Base-by-base conservation (phyloP, 73 alveolate genomes). In the Blepharisma japonicum region DNA sequence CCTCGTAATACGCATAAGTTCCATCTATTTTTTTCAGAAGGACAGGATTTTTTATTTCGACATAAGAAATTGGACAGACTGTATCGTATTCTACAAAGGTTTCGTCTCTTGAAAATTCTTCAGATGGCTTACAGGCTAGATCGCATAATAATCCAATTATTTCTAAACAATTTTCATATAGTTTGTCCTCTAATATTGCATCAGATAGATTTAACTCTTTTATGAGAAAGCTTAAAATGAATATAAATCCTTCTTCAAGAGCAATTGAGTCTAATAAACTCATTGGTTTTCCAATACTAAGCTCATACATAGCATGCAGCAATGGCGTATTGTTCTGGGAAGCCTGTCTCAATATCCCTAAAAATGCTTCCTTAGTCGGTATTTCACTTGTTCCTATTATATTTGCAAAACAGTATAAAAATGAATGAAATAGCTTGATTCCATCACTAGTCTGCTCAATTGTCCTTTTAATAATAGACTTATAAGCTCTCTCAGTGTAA, bases 61-160 rank as follows among this genome's bases (percentile, higher is more conserved):
- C 18, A n/a, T 18, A 39, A 25, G 50, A 14, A 8, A 61, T 8
- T 25, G 39, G 74, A 39, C 74, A 61, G 50, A 18, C 74, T 8
- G 23, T 61, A 5, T 61, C 46, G 5, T 20, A 61, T 61, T 61
- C 74, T 25, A 14, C 23, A 25, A 20, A 61, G 47, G 23, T 39
- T 25, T 61, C 74, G 11, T 25, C 74, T 61, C 74, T 14, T 8
- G 47, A 14, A 8, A 61, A 25, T 25, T 61, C 74, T 61, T 61
- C 74, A 18, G n/a, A 9, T 18, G 39, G 74, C 2, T 61, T 61
- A 25, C 74, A 61, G 6, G 47, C 23, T 20, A 61, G 46, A 61
- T 61, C 74, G 5, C 74, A 61, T 61, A 61, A 61, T 14, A 61
- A 39, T 14, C 49, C 74, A 25, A 20, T 14, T 8, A 14, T 9